These are phyloP conservation scores for Cyphellophora europaea DNA, from an alignment of 2,329 filamentous ascomycete genomes.

Conservation along the genomic window DNA sequence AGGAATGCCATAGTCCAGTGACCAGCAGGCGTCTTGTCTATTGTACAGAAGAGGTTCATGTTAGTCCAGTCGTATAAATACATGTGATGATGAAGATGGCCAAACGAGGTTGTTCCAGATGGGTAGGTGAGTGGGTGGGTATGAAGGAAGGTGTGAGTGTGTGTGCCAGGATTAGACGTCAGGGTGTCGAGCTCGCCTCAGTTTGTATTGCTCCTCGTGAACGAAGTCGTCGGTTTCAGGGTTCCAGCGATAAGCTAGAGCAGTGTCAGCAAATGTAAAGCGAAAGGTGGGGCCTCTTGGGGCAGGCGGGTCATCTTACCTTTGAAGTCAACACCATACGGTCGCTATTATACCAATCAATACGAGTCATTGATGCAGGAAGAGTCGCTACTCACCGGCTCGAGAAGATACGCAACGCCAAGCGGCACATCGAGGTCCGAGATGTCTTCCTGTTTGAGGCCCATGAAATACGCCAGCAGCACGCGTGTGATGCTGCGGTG, in stretches of 20 bases:
- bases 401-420: constrained; percentile 87
- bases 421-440: constrained; percentile 90
- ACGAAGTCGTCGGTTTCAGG: constrained; percentile 70
- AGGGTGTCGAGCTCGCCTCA: constrained; percentile 37
- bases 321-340: constrained; percentile 94
- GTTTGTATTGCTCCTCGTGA: constrained; percentile 72
- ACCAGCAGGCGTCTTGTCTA: too few species aligned
- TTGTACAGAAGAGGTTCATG: too few species aligned
- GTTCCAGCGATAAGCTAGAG: constrained; percentile 70
- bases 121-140: too few species aligned
- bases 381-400: constrained; percentile 47
- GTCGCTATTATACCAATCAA: constrained; percentile 46
- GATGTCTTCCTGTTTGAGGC: constrained; percentile 80
- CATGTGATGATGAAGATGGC: too few species aligned
- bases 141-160: too few species aligned
- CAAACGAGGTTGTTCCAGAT: too few species aligned
- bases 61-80: too few species aligned
- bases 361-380: constrained; percentile 1
- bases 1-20: too few species aligned
- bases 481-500: constrained; percentile 90
- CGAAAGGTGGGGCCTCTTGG: not conserved
- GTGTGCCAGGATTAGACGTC: constrained; percentile 14
- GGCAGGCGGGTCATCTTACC: constrained; percentile 26
- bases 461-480: constrained; percentile 92
- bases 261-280: not conserved